These are phyloP conservation scores for Cladosporium oxysporum DNA, from an alignment of 2,329 filamentous ascomycete species.

Conservation along the genomic window DNA sequence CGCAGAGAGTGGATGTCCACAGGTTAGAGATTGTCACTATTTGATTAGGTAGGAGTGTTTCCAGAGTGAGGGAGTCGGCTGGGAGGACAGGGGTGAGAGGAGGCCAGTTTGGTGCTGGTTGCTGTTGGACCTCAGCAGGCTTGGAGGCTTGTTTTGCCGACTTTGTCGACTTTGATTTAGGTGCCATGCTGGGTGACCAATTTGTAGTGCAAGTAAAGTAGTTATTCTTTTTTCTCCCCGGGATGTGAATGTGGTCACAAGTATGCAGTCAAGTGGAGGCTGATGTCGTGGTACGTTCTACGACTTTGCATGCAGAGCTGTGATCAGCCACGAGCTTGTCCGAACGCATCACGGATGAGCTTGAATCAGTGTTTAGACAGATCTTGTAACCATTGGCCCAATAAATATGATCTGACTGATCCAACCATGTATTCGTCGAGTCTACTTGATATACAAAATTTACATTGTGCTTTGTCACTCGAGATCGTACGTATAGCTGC, in stretches of 20 bases:
- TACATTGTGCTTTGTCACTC: neutral
- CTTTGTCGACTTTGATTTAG: conserved; percentile 25
- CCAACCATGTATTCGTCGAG: neutral
- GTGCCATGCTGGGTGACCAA: conserved; percentile 23
- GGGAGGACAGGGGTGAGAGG: conserved; percentile 69
- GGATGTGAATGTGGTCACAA: neutral
- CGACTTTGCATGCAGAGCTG: neutral
- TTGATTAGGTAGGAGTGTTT: conserved; percentile 61
- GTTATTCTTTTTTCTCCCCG: neutral
- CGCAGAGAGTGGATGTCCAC: conserved; percentile 73
- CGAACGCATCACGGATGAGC: neutral
- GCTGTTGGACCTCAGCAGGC: conserved; percentile 21
- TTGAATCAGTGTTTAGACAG: neutral
- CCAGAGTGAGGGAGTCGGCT: conserved; percentile 62
- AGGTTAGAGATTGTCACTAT: conserved; percentile 74
- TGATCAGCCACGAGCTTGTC: neutral
- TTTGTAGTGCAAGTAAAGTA: neutral
- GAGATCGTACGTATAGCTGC: neutral
- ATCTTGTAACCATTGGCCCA: neutral
- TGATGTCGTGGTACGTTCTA: neutral
- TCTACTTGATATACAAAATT: neutral
- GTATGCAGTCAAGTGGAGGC: neutral
- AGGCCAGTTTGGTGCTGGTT: conserved; percentile 64
- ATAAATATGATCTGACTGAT: neutral
- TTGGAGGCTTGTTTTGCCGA: conserved; percentile 16